A percentile compares a stretch with the other conserved stretches of the same genome.
These are phyloP conservation scores for Suaeda aralocaspica DNA, from an alignment of 148 eudicot genomes.

Conservation along the genomic window DNA sequence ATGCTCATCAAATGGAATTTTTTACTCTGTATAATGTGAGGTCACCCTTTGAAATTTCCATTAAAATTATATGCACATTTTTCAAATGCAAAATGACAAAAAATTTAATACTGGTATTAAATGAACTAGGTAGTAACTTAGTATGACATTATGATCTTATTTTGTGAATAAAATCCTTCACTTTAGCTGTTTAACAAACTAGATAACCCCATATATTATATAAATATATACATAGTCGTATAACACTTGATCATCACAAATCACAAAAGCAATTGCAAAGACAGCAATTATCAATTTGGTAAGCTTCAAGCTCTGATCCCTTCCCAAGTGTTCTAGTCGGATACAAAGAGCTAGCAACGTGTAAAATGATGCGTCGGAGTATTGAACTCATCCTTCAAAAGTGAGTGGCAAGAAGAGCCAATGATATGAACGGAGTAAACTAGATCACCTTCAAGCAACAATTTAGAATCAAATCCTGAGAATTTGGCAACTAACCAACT, in stretches of 20 bases:
- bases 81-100: too few relatives aligned
- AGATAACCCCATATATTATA: neutral
- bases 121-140: too few relatives aligned
- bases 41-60: too few relatives aligned
- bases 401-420: neutral
- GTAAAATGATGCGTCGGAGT: neutral
- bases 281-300: neutral
- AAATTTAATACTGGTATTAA: too few relatives aligned
- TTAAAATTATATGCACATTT: too few relatives aligned
- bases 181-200: too few relatives aligned
- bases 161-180: too few relatives aligned
- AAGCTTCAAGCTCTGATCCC: neutral
- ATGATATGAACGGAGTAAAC: neutral
- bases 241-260: neutral
- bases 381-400: neutral
- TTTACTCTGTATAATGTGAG: too few relatives aligned
- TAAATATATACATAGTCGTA: neutral
- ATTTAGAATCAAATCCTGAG: constrained; percentile 45
- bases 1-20: too few relatives aligned
- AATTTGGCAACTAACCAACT: constrained; percentile 74
- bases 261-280: neutral
- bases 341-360: neutral
- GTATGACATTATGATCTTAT: too few relatives aligned
- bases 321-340: neutral
- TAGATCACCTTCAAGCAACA: constrained; percentile 13